Percentiles rank a stretch among this genome's conserved stretches.
Evolutionary conservation across 352 stramenopile species (phyloP).

Genomic region (Globisporangium echinulatum): DNA sequence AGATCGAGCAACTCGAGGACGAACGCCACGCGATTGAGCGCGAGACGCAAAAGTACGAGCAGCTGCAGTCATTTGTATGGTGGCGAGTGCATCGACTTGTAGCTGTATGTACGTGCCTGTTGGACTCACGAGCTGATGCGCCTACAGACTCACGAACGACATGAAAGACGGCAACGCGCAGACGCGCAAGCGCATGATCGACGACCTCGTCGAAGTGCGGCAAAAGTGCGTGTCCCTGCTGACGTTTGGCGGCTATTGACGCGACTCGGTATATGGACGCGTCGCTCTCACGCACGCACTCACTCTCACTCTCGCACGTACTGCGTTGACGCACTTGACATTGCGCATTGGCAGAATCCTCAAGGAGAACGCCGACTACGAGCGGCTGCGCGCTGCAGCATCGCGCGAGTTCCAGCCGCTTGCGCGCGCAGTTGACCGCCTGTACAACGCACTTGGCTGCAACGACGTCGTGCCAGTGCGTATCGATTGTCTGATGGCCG

Average conservation of each 20-base stretch:
- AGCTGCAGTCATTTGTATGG: background rate
- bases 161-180: constrained; percentile 65
- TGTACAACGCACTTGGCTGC: constrained; percentile 76
- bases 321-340: background rate
- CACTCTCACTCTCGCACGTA: background rate
- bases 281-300: no score
- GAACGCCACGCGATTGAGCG: constrained; percentile 50
- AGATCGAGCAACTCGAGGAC: constrained; percentile 79
- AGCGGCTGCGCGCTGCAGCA: constrained; percentile 50
- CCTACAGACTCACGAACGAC: constrained; percentile 37
- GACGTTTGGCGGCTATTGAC: background rate
- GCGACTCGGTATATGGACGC: no score
- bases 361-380: constrained; percentile 70
- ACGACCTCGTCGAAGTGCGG: constrained; percentile 60
- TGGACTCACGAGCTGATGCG: background rate
- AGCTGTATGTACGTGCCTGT: background rate
- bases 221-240: constrained; percentile 36
- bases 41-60: constrained; percentile 50
- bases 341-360: constrained; percentile 37
- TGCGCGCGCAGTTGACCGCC: constrained; percentile 56
- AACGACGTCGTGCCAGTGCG: constrained; percentile 72
- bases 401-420: constrained; percentile 68
- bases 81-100: background rate
- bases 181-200: constrained; percentile 62
- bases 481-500: no score